A percentile compares a stretch with the other conserved stretches of the same genome.
These are phyloP conservation scores for Rhododendron molle DNA, from an alignment of 148 eudicot species.

Conservation along the genomic window DNA sequence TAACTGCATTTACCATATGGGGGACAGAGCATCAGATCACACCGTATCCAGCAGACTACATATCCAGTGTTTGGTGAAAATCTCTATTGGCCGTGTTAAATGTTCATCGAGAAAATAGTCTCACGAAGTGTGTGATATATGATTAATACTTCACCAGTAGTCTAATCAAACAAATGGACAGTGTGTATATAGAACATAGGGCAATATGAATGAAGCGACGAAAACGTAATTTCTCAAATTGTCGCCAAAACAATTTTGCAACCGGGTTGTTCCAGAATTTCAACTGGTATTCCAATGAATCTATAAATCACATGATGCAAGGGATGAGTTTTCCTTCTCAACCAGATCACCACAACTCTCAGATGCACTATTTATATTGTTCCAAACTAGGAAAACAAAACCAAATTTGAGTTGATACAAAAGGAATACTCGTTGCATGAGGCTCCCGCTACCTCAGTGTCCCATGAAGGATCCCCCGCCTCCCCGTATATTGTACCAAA, in stretches of 20 bases:
- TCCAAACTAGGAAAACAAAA: background rate
- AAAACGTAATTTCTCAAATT: background rate
- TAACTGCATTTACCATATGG: background rate
- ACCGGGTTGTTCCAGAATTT: background rate
- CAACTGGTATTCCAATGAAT: background rate
- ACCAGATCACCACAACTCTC: background rate
- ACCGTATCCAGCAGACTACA: no score
- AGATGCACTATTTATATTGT: background rate
- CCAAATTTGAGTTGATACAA: background rate
- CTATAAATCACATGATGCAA: background rate
- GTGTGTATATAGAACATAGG: no score
- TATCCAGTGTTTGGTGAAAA: no score
- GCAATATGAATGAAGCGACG: background rate
- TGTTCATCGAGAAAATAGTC: background rate
- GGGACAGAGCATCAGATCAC: background rate
- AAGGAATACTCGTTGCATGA: no score
- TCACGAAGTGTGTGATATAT: no score
- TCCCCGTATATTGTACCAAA: no score
- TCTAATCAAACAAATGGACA: no score
- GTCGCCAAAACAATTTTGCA: background rate
- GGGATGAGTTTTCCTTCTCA: background rate
- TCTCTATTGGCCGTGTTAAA: background rate
- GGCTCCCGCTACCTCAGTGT: no score
- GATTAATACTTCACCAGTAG: no score
- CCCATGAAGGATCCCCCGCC: no score